These are phyloP conservation scores for Dactylellina parvicollis DNA, from an alignment of 2,329 filamentous ascomycete species.

Conservation along the genomic window DNA sequence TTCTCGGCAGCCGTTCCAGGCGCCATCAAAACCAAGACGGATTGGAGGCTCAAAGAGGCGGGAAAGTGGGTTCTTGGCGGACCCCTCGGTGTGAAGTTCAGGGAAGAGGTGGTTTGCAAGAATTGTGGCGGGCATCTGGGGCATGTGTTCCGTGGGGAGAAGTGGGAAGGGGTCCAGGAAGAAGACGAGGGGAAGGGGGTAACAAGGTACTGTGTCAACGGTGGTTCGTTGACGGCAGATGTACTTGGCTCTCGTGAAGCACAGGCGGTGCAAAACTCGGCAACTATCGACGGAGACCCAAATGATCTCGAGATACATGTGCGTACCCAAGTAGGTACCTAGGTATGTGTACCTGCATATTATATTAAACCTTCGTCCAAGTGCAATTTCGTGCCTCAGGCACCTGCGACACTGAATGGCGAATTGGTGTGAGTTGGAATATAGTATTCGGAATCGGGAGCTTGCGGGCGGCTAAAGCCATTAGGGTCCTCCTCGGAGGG, in stretches of 20 bases:
- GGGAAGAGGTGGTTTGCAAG: conserved; percentile 29
- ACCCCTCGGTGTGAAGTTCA: conserved; percentile 34
- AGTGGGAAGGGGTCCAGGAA: conserved; percentile 32
- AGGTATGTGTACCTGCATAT: no score
- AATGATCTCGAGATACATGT: no score
- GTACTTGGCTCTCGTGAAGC: background rate
- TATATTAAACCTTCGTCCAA: no score
- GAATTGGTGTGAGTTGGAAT: no score
- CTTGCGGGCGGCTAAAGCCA: no score
- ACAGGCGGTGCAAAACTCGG: no score
- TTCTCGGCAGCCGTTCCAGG: conserved; percentile 41
- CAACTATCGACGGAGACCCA: background rate
- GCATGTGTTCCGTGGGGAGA: conserved; percentile 41
- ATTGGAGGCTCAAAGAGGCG: conserved; percentile 36
- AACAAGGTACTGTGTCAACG: conserved; percentile 46
- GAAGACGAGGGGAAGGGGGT: conserved; percentile 43
- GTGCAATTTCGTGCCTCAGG: background rate
- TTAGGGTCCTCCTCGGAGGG: no score
- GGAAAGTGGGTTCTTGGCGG: conserved; percentile 47
- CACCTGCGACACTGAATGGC: background rate
- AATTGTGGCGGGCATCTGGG: conserved; percentile 38
- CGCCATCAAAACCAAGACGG: conserved; percentile 43
- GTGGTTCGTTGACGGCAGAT: conserved; percentile 18
- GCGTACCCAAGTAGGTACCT: no score
- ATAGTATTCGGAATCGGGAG: no score